Base-by-base conservation (phyloP, 2,329 filamentous ascomycete species). In the Xylariaceae sp. region DNA sequence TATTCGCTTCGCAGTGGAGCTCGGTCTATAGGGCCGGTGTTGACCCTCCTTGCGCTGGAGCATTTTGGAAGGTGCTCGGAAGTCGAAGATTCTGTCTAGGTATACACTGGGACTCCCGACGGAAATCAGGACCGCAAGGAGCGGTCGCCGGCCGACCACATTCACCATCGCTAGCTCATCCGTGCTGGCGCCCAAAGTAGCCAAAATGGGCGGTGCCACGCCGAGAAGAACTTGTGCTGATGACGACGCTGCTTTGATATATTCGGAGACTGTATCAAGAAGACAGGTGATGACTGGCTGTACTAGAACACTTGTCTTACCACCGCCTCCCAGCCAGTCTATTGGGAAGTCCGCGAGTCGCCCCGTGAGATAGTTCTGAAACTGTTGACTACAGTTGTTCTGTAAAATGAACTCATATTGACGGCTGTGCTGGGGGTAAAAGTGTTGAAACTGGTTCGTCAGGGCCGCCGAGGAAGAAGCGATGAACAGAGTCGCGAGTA, bases 211-310 rank as follows among this genome's bases (percentile, higher is more conserved):
- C 18, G 57, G 60, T 6, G 55, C 56, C 15, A 62, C 44, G 47
- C 60, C 57, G 15, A 62, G 57, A 11, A 61, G 44, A 9, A 60
- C 61, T 32, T 61, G 55, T 14, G 59, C 57, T 5, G 54, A 52
- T 2, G 61, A 51, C 39, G 55, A 52, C 2, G 47, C 56, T 5
- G 54, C 46, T 32, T 62, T 61, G 46, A 58, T 54, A 42, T 59
- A 62, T 32, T 62, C 58, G 42, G 56, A 50, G 4, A 42, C 44
- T n/a, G 53, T 39, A n/a, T 56, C 48, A 22, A 59, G 52, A 18
- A 59, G 44, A 46, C 55, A 56, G 27, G 49, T 30, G 6, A 60
- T 45, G 9, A 60, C 51, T 0, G 57, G 54, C 49, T 65, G 48
- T 14, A 53, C 52, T 19, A 60, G 1, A 15, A 54, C 52, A 12